phyloP scores from a whole-genome alignment of 495 filamentous ascomycete species.

The Bacidia rubella region DNA sequence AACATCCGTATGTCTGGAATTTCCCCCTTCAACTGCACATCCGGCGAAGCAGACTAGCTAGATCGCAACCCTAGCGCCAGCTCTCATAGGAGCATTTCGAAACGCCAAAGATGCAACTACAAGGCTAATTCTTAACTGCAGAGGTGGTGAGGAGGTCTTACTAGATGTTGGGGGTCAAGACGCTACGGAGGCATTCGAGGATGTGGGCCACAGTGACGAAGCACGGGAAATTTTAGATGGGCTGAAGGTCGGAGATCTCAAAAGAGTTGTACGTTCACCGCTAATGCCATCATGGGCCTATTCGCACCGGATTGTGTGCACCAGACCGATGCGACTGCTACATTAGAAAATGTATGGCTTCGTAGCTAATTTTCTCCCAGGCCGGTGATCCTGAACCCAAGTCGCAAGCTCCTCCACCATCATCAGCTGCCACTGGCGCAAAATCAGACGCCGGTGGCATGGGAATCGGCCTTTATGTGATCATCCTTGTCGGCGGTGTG shows the following conservation, averaged over 20 bases:
- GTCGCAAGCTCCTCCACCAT: conserved; percentile 23
- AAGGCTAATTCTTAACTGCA: too few species aligned
- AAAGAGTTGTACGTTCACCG: conserved; percentile 59
- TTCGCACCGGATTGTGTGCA: too few species aligned
- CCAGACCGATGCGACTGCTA: too few species aligned
- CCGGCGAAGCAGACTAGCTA: too few species aligned
- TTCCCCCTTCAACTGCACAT: too few species aligned
- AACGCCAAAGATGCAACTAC: conserved; percentile 7
- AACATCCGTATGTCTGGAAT: conserved; percentile 81
- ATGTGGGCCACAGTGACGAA: conserved; percentile 98
- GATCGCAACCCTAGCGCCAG: too few species aligned
- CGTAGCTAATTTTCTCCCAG: conserved; percentile 29
- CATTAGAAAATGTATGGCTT: too few species aligned
- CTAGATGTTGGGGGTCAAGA: conserved; percentile 95
- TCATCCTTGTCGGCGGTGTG: conserved; percentile 64
- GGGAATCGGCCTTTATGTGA: conserved; percentile 70
- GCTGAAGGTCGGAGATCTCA: conserved; percentile 65
- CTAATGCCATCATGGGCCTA: conserved; percentile 8
- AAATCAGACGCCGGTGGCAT: conserved; percentile 39
- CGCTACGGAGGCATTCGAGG: conserved; percentile 96
- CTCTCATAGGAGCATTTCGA: background rate
- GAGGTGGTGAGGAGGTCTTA: conserved; percentile 95
- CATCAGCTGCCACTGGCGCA: conserved; percentile 35
- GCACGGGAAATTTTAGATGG: conserved; percentile 83
- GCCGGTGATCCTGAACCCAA: conserved; percentile 73